phyloP scores from a whole-genome alignment of 495 filamentous ascomycete genomes.

The Pyronema omphalodes region DNA sequence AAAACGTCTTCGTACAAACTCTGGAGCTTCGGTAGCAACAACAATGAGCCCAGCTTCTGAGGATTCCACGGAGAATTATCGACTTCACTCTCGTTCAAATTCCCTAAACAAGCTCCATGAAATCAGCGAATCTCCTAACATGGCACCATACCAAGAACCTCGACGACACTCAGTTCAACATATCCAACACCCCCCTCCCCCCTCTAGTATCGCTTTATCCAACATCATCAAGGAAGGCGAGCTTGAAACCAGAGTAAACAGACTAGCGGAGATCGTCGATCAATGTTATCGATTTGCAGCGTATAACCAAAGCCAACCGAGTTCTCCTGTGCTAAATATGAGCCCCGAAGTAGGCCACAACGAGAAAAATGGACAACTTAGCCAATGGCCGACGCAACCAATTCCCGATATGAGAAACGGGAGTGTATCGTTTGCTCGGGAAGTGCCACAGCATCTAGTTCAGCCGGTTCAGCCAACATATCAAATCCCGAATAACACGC shows the following conservation, averaged over 20 bases:
- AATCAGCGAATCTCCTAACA: background rate
- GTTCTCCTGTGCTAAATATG: background rate
- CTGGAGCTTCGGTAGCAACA: background rate
- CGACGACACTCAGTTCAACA: background rate
- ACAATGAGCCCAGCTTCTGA: background rate
- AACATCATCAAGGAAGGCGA: conserved; percentile 10
- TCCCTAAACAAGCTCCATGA: background rate
- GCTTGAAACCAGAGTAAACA: conserved; percentile 18
- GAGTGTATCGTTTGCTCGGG: background rate
- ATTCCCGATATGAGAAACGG: too few species aligned
- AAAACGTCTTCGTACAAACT: background rate
- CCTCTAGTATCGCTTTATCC: background rate
- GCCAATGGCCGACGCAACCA: too few species aligned
- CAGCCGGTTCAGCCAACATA: background rate
- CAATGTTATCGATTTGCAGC: conserved; percentile 17
- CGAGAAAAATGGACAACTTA: too few species aligned
- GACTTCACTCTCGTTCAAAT: background rate
- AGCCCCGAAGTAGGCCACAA: background rate
- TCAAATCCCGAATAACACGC: too few species aligned
- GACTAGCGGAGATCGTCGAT: conserved; percentile 20
- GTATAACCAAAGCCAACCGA: conserved; percentile 6
- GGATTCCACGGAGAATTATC: background rate
- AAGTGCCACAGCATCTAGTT: background rate
- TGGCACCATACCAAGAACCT: too few species aligned
- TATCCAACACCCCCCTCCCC: background rate